Evolutionary conservation across 805 yeast genomes (phyloP).

Genomic region (Saccharomyces jurei): DNA sequence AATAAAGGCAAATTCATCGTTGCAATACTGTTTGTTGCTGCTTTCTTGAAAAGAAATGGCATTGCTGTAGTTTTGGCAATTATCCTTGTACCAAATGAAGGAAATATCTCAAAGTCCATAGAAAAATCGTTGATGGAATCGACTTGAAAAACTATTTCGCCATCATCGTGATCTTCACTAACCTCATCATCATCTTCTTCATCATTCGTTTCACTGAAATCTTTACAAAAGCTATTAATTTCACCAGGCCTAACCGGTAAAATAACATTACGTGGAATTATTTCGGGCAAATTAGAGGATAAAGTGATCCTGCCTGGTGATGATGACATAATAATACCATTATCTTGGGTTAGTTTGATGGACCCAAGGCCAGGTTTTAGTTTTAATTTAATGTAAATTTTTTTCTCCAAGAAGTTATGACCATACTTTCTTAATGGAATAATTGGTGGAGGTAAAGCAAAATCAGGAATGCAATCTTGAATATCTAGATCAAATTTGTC

Average conservation of each 20-base stretch:
- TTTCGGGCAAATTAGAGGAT: slow-evolving; percentile 65
- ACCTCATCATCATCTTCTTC: slow-evolving; percentile 2
- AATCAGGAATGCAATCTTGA: slow-evolving; percentile 73
- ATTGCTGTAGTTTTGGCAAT: slow-evolving; percentile 84
- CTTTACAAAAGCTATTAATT: neutral
- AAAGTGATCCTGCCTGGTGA: slow-evolving; percentile 79
- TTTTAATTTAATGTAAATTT: slow-evolving; percentile 70
- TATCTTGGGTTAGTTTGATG: slow-evolving; percentile 38
- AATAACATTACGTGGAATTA: slow-evolving; percentile 79
- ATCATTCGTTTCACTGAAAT: neutral
- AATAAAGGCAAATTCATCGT: slow-evolving; percentile 58
- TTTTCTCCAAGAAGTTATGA: slow-evolving; percentile 87
- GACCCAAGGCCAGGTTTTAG: slow-evolving; percentile 47
- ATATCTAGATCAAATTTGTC: slow-evolving; percentile 32
- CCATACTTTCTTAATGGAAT: slow-evolving; percentile 91
- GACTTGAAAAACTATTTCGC: slow-evolving; percentile 74
- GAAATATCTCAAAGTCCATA: slow-evolving; percentile 83
- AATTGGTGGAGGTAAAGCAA: slow-evolving; percentile 91
- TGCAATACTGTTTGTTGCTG: slow-evolving; percentile 33
- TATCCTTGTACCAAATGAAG: slow-evolving; percentile 87
- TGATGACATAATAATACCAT: slow-evolving; percentile 35
- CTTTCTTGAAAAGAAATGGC: slow-evolving; percentile 36
- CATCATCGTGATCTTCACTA: slow-evolving; percentile 36
- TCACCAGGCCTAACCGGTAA: slow-evolving; percentile 52
- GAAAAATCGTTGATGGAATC: slow-evolving; percentile 67